Evolutionary conservation across 202 grass and related monocot genomes (phyloP).

Genomic region (Zizania palustris): DNA sequence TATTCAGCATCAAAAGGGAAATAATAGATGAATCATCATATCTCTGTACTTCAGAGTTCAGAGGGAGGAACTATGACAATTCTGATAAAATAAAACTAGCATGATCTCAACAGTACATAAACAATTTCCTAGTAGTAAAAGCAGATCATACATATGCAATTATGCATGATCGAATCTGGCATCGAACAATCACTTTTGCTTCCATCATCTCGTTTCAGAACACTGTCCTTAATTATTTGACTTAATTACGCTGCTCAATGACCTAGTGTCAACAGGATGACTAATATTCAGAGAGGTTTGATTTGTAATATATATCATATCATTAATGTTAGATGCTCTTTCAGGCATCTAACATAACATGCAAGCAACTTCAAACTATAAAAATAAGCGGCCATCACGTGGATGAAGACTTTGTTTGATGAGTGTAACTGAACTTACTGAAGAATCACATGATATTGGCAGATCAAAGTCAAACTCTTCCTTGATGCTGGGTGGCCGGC

Average conservation of each 20-base stretch:
- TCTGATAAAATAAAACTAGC: background rate
- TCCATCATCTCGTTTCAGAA: background rate
- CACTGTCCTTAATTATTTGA: background rate
- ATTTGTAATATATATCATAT: background rate
- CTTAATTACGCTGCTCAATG: background rate
- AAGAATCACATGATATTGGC: no score
- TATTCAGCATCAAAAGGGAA: background rate
- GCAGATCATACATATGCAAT: no score
- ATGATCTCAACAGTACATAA: background rate
- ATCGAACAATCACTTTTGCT: background rate
- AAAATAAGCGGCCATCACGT: background rate
- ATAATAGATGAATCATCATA: background rate
- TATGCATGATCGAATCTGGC: no score
- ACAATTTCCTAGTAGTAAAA: no score
- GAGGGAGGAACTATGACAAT: background rate
- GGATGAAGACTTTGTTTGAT: background rate
- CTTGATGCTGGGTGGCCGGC: no score
- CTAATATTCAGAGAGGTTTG: no score
- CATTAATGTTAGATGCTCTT: background rate
- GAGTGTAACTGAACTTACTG: background rate
- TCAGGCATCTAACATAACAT: background rate
- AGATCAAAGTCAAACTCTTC: background rate
- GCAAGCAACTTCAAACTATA: background rate
- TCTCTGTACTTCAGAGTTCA: background rate
- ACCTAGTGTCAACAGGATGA: background rate